Evolutionary conservation across 345 rosid species (phyloP), one percentile per base, ranked within the genome.

Genomic region (Hibiscus trionum): DNA sequence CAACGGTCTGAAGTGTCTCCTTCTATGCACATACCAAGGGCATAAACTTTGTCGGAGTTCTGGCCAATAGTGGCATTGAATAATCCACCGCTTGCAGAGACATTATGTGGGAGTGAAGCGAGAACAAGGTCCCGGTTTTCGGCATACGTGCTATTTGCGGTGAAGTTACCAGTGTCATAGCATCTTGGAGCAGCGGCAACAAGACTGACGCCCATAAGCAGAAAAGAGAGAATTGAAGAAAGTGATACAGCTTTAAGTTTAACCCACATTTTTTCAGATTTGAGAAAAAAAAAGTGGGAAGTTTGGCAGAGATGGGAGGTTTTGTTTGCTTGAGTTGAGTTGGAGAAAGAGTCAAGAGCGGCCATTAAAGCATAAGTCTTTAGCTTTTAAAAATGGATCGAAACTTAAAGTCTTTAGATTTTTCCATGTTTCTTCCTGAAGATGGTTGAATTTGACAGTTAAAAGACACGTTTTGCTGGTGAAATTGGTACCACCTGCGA

Each of bases 11-110:
- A 1, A 1, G 44, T 0, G 14, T 12, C 0, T n/a, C 77, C 82
- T 7, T 72, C 76, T 37, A 67, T 65, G 71, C 81, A 82, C 7
- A 77, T 65, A 0, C 73, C 81, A 56, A 70, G 14, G 19, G 72
- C 76, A 12, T 77, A 63, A 4, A 66, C 80, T 66, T 56, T 66
- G 60, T 74, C 39, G 11, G 70, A 46, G 21, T 31, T 4, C 52
- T 68, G 58, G 3, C 85, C 80, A 5, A 57, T 3, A 0, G 71
- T 29, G 8, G 24, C 2, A 58, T 8, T 71, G 33, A 75, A 77
- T 42, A 80, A 80, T 1, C 80, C 81, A 4, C 11, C 29, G 1
- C 61, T 60, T 33, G 35, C 39, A 16, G 58, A 2, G 27, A 46
- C 53, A 14, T 70, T 10, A 4, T 53, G 2, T 4, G 35, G 42